These are phyloP conservation scores for Ophiobolus disseminans DNA, from an alignment of 2,329 filamentous ascomycete genomes.

Conservation along the genomic window DNA sequence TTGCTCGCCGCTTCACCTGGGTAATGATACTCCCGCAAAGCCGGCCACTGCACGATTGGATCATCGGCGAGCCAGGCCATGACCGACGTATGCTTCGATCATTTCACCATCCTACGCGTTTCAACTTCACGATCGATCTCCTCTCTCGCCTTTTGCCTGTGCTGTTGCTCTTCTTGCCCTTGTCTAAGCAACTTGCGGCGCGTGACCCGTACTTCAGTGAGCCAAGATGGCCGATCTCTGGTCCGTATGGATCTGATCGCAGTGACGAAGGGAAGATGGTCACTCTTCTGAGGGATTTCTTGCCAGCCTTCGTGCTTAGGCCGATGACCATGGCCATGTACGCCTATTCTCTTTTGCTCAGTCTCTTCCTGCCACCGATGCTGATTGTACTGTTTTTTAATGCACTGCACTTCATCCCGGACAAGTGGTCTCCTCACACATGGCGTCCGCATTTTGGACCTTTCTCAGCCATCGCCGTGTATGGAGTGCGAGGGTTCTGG, in stretches of 20 bases:
- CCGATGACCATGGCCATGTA: constrained; percentile 11
- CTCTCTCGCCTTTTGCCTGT: constrained; percentile 1
- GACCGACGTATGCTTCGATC: constrained; percentile 4
- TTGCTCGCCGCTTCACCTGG: constrained; percentile 8
- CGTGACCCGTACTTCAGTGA: constrained; percentile 12
- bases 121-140: not conserved
- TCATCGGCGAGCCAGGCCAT: constrained; percentile 6
- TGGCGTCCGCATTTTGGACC: constrained; percentile 12
- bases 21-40: constrained; percentile 9
- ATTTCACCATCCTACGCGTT: not conserved
- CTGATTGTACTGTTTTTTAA: constrained; percentile 7
- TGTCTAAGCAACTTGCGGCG: constrained; percentile 9
- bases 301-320: constrained; percentile 7
- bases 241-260: not conserved
- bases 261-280: not conserved
- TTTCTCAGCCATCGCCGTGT: constrained; percentile 4
- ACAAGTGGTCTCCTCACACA: constrained; percentile 12
- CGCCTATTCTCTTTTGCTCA: constrained; percentile 9
- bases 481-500: constrained; percentile 13
- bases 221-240: constrained; percentile 1
- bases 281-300: not conserved
- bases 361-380: constrained; percentile 12
- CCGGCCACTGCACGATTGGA: constrained; percentile 14
- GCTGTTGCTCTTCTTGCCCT: constrained; percentile 7
- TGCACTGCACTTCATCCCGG: not conserved